phyloP scores from a whole-genome alignment of 495 filamentous ascomycete species.

The Xylaria venustula region DNA sequence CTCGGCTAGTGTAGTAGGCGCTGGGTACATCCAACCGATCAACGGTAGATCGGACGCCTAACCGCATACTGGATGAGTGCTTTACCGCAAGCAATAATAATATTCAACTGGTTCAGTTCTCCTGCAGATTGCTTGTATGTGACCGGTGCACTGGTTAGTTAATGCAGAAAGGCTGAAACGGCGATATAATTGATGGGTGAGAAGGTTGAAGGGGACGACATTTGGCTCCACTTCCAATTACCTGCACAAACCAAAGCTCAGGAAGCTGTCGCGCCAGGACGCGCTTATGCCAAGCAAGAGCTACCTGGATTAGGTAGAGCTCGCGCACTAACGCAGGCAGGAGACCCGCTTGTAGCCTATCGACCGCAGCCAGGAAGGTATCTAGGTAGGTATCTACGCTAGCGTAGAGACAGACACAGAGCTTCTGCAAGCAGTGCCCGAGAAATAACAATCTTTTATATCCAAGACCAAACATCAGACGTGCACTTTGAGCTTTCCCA shows the following conservation, averaged over 20 bases:
- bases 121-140: not conserved
- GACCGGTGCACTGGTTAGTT: not conserved
- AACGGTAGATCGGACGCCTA: constrained; percentile 58
- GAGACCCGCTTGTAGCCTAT: not conserved
- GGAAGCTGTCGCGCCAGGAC: not conserved
- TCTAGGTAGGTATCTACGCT: not conserved
- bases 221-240: constrained; percentile 1
- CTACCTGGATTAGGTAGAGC: not conserved
- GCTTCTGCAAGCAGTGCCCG: not conserved
- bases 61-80: constrained; percentile 15
- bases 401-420: no score
- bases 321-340: no score
- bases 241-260: not conserved
- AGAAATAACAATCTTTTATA: constrained; percentile 1
- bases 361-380: not conserved
- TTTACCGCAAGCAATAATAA: not conserved
- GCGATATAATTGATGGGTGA: not conserved
- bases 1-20: constrained; percentile 79
- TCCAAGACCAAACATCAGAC: not conserved
- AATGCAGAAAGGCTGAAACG: not conserved
- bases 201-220: not conserved
- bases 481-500: constrained; percentile 1
- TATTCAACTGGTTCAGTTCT: not conserved
- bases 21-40: constrained; percentile 87
- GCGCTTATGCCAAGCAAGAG: not conserved